Percentiles rank a stretch among this genome's conserved stretches.
phyloP scores from a whole-genome alignment of 805 yeast genomes.

The Priceomyces melissophilus region DNA sequence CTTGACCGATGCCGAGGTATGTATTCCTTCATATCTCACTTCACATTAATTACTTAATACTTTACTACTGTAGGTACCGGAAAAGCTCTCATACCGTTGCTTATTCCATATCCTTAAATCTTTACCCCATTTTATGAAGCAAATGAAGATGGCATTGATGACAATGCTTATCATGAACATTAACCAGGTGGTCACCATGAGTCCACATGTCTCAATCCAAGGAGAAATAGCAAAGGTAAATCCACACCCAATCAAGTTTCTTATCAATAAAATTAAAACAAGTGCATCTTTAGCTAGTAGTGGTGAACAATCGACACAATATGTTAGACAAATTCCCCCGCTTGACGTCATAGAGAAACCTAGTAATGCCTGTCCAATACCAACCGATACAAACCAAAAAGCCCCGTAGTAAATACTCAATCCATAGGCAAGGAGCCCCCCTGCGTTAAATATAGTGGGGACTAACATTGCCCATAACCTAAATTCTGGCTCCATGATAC shows the following conservation, averaged over 20 bases:
- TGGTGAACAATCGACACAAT: constrained; percentile 44
- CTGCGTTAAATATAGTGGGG: constrained; percentile 39
- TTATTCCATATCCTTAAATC: constrained; percentile 12
- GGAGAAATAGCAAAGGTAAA: constrained; percentile 30
- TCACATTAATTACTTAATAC: too few species aligned
- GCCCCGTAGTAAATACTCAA: constrained; percentile 32
- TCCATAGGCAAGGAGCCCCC: constrained; percentile 45
- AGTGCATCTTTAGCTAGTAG: constrained; percentile 42
- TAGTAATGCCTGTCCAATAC: constrained; percentile 43
- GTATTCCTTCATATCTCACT: too few species aligned
- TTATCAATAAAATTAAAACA: constrained; percentile 41
- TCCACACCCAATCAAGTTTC: constrained; percentile 37
- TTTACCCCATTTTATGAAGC: constrained; percentile 24
- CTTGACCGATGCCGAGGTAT: too few species aligned
- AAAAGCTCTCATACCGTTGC: too few species aligned
- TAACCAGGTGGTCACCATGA: constrained; percentile 13
- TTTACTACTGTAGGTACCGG: too few species aligned
- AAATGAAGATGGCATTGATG: constrained; percentile 19
- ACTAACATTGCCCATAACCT: constrained; percentile 41
- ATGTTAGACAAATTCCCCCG: constrained; percentile 43
- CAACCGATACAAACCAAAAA: constrained; percentile 43
- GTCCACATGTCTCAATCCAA: constrained; percentile 23
- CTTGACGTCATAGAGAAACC: constrained; percentile 46
- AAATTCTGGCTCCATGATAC: constrained; percentile 47
- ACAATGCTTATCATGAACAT: constrained; percentile 24